These are phyloP conservation scores for Hordeum marinum DNA, from an alignment of 176 grass and related monocot species.

Conservation along the genomic window DNA sequence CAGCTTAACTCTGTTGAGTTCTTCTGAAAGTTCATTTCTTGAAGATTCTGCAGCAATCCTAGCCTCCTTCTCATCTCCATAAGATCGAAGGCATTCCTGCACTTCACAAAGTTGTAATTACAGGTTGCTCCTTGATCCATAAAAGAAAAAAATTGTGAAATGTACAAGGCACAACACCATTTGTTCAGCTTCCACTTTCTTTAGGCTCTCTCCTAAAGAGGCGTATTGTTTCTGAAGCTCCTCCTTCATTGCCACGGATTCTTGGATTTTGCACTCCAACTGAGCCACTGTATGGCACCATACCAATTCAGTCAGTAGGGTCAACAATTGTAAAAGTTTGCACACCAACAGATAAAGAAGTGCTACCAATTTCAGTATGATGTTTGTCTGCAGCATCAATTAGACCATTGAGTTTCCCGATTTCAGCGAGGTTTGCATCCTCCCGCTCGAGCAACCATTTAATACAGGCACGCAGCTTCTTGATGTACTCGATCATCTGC, in stretches of 20 bases:
- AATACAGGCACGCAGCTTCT: conserved; percentile 64
- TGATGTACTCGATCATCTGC: conserved; percentile 83
- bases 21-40: conserved; percentile 33
- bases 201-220: conserved; percentile 37
- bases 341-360: neutral
- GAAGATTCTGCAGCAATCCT: conserved; percentile 29
- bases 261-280: conserved; percentile 25
- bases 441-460: conserved; percentile 63
- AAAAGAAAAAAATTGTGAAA: neutral
- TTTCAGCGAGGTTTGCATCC: conserved; percentile 41
- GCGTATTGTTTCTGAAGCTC: conserved; percentile 48
- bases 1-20: conserved; percentile 35
- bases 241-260: conserved; percentile 27
- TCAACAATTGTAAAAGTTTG: neutral
- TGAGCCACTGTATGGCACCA: conserved; percentile 21
- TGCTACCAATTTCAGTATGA: conserved; percentile 47
- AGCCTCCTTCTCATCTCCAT: conserved; percentile 40
- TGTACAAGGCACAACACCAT: conserved; percentile 18
- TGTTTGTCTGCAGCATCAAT: conserved; percentile 39
- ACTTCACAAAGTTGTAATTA: neutral
- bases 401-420: conserved; percentile 28
- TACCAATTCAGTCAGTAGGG: neutral
- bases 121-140: neutral
- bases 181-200: conserved; percentile 50
- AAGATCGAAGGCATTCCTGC: conserved; percentile 35